Conservation (phyloP, 2,329 filamentous ascomycete species). For the Ophiostoma tasmaniense region DNA sequence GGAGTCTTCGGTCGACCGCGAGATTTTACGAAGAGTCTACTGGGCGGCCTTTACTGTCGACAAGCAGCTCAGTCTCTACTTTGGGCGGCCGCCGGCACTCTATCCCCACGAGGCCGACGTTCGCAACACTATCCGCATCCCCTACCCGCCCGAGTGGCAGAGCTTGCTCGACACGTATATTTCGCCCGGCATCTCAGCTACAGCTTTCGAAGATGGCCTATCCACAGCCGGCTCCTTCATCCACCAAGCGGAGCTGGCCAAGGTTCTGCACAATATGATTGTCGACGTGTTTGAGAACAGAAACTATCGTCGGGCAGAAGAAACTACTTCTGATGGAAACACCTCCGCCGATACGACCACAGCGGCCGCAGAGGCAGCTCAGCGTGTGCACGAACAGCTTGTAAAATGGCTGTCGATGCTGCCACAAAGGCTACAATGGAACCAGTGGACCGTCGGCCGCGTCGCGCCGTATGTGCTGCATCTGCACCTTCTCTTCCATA, state of each 20-base stretch:
- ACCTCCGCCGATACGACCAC: neutral
- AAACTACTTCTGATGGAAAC: neutral
- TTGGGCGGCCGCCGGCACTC: constrained; percentile 41
- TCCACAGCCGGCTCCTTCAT: constrained; percentile 38
- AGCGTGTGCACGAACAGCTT: neutral
- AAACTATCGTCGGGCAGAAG: constrained; percentile 28
- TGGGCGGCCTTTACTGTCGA: constrained; percentile 44
- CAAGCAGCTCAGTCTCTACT: constrained; percentile 44
- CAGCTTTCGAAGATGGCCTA: constrained; percentile 39
- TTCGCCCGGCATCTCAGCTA: constrained; percentile 35
- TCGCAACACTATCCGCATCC: constrained; percentile 39
- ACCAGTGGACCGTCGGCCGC: constrained; percentile 37
- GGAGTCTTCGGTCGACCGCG: constrained; percentile 35
- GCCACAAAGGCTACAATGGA: constrained; percentile 41
- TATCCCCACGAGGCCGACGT: constrained; percentile 43
- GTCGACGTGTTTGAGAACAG: constrained; percentile 33
- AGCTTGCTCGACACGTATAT: constrained; percentile 41
- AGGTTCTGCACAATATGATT: constrained; percentile 42
- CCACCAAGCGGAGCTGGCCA: constrained; percentile 40
- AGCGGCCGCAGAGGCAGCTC: neutral
- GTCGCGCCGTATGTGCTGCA: constrained; percentile 40
- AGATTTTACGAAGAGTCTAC: constrained; percentile 41
- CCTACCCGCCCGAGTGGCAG: constrained; percentile 42
- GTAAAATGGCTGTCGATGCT: constrained; percentile 31
- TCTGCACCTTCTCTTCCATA: constrained; percentile 43